These are phyloP conservation scores for Pyrus pyrifolia DNA, from an alignment of 306 rosid species.

Conservation along the genomic window DNA sequence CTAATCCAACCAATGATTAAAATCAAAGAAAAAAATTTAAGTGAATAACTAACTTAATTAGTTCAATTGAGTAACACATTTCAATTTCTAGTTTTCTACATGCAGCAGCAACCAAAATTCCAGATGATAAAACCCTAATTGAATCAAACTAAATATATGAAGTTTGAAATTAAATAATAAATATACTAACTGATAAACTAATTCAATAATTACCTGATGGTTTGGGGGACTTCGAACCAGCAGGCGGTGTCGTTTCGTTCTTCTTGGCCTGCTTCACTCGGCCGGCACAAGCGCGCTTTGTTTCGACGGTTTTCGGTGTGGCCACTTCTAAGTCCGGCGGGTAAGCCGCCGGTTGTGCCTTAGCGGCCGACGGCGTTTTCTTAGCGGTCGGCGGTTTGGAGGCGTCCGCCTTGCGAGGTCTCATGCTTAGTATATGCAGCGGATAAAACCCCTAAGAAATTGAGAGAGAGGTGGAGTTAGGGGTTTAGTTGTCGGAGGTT, in stretches of 20 bases:
- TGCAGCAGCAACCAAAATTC: neutral
- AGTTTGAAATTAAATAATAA: neutral
- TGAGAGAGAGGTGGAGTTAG: neutral
- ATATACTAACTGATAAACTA: neutral
- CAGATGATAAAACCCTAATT: neutral
- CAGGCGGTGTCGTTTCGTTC: slow-evolving; percentile 32
- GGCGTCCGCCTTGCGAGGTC: slow-evolving; percentile 44
- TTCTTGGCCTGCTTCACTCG: slow-evolving; percentile 37
- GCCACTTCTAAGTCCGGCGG: neutral
- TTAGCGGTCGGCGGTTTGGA: slow-evolving; percentile 35
- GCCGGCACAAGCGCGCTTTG: slow-evolving; percentile 30
- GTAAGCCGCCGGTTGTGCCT: slow-evolving; percentile 20
- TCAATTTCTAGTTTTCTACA: neutral
- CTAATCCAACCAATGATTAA: neutral
- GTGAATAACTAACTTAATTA: neutral
- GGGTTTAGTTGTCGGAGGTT: neutral
- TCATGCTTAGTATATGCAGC: slow-evolving; percentile 25
- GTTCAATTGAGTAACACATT: neutral
- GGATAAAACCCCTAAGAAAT: neutral
- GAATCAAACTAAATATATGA: neutral
- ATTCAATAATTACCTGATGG: slow-evolving; percentile 29
- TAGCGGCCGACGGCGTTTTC: slow-evolving; percentile 43
- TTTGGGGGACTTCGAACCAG: slow-evolving; percentile 25
- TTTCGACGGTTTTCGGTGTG: slow-evolving; percentile 13
- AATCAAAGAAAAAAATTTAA: neutral